phyloP scores from a whole-genome alignment of 2,329 filamentous ascomycete species.

The Neocatenulostroma microsporum region DNA sequence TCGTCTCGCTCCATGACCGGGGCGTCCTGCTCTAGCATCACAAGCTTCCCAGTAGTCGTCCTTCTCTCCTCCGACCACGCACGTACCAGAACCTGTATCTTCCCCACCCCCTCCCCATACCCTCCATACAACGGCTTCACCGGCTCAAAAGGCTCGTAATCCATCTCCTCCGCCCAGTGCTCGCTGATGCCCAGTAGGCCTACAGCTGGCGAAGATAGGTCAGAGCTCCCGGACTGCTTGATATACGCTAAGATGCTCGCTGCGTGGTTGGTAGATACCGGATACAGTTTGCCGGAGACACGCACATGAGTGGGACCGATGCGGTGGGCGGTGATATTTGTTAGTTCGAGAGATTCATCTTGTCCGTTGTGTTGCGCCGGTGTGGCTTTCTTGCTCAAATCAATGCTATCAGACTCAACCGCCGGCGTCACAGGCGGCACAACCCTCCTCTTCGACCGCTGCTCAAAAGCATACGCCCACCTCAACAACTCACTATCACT shows the following conservation, averaged over 20 bases:
- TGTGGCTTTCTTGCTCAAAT: not conserved
- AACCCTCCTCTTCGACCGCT: slow-evolving; percentile 14
- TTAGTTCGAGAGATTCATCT: too few species aligned
- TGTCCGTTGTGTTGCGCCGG: too few species aligned
- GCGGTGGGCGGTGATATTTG: too few species aligned
- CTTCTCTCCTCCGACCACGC: slow-evolving; percentile 3
- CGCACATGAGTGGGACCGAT: too few species aligned
- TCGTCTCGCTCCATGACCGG: too few species aligned
- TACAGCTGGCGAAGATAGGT: slow-evolving; percentile 6
- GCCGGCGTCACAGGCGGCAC: slow-evolving; percentile 21
- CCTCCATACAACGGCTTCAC: slow-evolving; percentile 21
- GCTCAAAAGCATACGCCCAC: slow-evolving; percentile 25
- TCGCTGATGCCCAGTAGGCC: slow-evolving; percentile 4
- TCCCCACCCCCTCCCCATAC: slow-evolving; percentile 18
- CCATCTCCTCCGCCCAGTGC: slow-evolving; percentile 11
- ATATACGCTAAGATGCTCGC: too few species aligned
- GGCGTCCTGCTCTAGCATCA: too few species aligned
- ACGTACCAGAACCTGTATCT: slow-evolving; percentile 16
- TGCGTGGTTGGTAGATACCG: too few species aligned
- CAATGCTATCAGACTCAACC: slow-evolving; percentile 16
- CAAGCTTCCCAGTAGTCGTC: slow-evolving; percentile 8
- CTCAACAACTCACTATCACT: slow-evolving; percentile 33
- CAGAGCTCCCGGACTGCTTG: slow-evolving; percentile 4
- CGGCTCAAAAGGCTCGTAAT: slow-evolving; percentile 17
- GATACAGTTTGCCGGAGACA: too few species aligned